These are phyloP conservation scores for Fusarium buharicum DNA, from an alignment of 2,329 filamentous ascomycete genomes.

Conservation along the genomic window DNA sequence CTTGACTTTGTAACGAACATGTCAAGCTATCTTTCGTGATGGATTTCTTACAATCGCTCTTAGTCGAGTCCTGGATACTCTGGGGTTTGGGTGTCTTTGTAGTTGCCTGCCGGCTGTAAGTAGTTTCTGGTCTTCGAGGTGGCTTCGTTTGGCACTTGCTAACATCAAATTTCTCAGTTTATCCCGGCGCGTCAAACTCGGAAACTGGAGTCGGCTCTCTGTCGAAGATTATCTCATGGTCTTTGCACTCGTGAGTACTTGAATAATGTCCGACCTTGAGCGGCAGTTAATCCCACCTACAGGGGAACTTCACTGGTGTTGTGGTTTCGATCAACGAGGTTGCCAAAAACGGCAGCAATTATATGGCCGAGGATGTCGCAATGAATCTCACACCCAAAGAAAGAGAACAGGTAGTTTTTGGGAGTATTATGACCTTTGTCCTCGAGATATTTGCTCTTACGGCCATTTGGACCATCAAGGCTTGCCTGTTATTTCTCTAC, in stretches of 20 bases:
- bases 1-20: not conserved
- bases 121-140: not conserved
- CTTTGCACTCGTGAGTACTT: constrained; percentile 54
- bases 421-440: too few relatives aligned
- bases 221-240: constrained; percentile 68
- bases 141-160: not conserved
- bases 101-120: constrained; percentile 44
- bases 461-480: too few relatives aligned
- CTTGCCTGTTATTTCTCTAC: too few relatives aligned
- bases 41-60: constrained; percentile 42
- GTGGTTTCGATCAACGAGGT: too few relatives aligned
- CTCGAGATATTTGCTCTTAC: too few relatives aligned
- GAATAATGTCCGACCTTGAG: too few relatives aligned
- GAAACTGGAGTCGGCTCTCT: constrained; percentile 60
- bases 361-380: too few relatives aligned
- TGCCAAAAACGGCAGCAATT: too few relatives aligned
- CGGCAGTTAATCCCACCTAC: too few relatives aligned
- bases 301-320: too few relatives aligned
- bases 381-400: too few relatives aligned
- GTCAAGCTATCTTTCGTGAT: constrained; percentile 27
- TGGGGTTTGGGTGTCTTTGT: constrained; percentile 43
- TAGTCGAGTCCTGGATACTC: constrained; percentile 48
- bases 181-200: constrained; percentile 53
- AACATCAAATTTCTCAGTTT: constrained; percentile 11
- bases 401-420: too few relatives aligned